Evolutionary conservation across 1,284 basidiomycete genomes (phyloP).

Genomic region (Ceratobasidium sp.): DNA sequence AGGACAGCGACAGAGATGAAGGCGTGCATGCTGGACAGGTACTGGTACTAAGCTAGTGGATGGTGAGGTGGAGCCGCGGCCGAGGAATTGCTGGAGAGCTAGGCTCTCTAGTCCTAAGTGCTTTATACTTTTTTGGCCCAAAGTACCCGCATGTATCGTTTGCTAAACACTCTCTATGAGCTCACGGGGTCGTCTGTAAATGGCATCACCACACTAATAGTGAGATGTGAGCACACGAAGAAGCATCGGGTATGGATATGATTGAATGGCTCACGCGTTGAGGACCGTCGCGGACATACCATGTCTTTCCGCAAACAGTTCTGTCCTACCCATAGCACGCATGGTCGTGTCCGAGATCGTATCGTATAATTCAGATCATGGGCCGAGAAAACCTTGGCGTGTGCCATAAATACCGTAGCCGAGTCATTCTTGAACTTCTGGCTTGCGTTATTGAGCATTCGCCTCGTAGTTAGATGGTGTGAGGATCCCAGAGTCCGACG

Average conservation of each 20-base stretch:
- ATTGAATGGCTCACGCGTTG: conserved; percentile 1
- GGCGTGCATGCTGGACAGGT: conserved; percentile 23
- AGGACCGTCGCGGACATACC: conserved; percentile 17
- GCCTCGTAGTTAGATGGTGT: too few species aligned
- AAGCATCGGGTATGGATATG: conserved; percentile 1
- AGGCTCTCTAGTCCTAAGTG: not conserved
- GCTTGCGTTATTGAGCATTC: too few species aligned
- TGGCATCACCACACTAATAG: not conserved
- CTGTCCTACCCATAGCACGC: too few species aligned
- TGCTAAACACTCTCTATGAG: not conserved
- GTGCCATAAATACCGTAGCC: too few species aligned
- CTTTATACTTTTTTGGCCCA: not conserved
- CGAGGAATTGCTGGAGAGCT: not conserved
- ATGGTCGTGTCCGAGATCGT: too few species aligned
- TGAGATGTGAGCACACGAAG: conserved; percentile 11
- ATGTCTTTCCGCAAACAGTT: too few species aligned
- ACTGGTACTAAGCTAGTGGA: not conserved
- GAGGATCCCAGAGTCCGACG: too few species aligned
- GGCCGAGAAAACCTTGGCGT: too few species aligned
- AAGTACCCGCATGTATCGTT: not conserved
- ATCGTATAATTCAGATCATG: too few species aligned
- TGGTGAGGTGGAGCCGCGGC: not conserved
- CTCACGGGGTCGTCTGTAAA: not conserved
- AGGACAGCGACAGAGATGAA: not conserved
- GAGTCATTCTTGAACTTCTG: too few species aligned